These are phyloP conservation scores for Selenicereus undatus DNA, from an alignment of 148 eudicot genomes.

Conservation along the genomic window DNA sequence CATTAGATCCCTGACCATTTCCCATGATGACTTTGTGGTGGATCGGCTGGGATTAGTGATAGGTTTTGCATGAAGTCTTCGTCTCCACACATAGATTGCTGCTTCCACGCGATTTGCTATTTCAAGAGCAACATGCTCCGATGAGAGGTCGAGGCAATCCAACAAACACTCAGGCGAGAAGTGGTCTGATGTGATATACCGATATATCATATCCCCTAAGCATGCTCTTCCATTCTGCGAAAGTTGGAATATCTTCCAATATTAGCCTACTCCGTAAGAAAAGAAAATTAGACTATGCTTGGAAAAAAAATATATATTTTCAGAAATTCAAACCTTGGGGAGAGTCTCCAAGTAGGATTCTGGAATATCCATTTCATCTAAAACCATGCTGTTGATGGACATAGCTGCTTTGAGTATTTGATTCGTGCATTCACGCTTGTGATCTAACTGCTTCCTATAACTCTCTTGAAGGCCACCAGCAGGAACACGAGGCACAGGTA, in stretches of 20 bases:
- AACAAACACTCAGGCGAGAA: constrained; percentile 73
- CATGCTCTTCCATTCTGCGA: constrained; percentile 71
- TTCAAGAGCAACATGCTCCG: constrained; percentile 67
- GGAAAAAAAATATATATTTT: neutral
- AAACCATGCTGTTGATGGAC: constrained; percentile 67
- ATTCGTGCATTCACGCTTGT: constrained; percentile 81
- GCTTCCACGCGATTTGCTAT: constrained; percentile 85
- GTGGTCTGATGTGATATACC: constrained; percentile 72
- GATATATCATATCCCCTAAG: constrained; percentile 68
- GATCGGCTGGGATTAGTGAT: constrained; percentile 39
- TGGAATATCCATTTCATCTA: constrained; percentile 93
- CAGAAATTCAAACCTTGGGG: constrained; percentile 59
- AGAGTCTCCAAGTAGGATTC: constrained; percentile 84
- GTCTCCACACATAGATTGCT: constrained; percentile 66
- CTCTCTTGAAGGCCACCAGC: constrained; percentile 67
- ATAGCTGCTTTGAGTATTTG: constrained; percentile 91
- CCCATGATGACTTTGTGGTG: constrained; percentile 71
- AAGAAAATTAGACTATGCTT: neutral
- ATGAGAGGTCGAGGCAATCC: constrained; percentile 68
- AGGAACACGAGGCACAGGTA: constrained; percentile 93
- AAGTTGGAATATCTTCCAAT: neutral
- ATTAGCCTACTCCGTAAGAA: neutral
- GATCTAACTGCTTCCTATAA: constrained; percentile 59
- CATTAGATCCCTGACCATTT: constrained; percentile 64
- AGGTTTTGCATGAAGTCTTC: constrained; percentile 44